Percentiles rank a stretch among this genome's conserved stretches.
phyloP scores from a whole-genome alignment of 192 early-diverging fungal genomes.

The Geranomyces variabilis region DNA sequence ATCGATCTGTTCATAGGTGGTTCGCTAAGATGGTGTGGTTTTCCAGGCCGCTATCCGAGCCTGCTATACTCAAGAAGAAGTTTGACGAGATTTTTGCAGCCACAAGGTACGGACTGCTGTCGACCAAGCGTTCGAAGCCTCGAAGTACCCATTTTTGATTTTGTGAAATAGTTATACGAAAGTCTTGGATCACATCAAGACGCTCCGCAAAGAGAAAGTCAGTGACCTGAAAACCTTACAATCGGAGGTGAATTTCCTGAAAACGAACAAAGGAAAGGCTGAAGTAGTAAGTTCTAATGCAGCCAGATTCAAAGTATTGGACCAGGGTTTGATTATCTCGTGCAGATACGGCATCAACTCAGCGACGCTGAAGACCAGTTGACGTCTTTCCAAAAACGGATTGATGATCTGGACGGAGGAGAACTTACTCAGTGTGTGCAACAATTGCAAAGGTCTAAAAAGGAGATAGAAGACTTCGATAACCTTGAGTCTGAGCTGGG shows the following conservation, averaged over 20 bases:
- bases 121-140: background rate
- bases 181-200: conserved; percentile 81
- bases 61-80: conserved; percentile 84
- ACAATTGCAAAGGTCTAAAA: conserved; percentile 40
- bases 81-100: conserved; percentile 99
- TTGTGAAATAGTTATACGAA: conserved; percentile 73
- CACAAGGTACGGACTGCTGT: conserved; percentile 60
- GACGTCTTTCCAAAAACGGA: conserved; percentile 21
- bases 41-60: conserved; percentile 85
- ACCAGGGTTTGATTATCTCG: no score
- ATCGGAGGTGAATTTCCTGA: conserved; percentile 65
- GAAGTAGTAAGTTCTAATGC: conserved; percentile 34
- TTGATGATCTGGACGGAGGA: conserved; percentile 37
- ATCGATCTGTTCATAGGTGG: background rate
- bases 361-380: conserved; percentile 26
- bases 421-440: conserved; percentile 33
- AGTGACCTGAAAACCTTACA: conserved; percentile 66
- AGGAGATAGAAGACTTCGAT: conserved; percentile 36
- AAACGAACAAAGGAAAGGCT: conserved; percentile 72
- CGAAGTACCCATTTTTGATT: conserved; percentile 1
- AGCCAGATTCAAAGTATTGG: background rate
- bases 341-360: conserved; percentile 15
- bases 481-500: conserved; percentile 39
- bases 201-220: conserved; percentile 70
- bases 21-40: no score